Evolutionary conservation across 441 rosid genomes (phyloP), one percentile per base, ranked within the genome.

Genomic region (Macaranga tanarius): DNA sequence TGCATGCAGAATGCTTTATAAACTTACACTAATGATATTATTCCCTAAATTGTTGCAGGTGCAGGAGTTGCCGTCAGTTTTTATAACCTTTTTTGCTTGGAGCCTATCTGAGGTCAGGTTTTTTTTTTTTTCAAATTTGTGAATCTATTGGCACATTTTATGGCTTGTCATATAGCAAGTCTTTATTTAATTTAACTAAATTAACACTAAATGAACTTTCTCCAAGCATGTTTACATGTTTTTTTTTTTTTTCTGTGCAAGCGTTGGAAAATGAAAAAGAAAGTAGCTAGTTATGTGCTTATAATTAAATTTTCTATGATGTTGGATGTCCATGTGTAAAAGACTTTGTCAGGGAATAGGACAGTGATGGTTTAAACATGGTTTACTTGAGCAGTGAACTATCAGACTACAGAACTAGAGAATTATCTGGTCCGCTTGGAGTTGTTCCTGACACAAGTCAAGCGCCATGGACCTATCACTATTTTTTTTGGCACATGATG

Each of bases 1-100:
- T 71, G 58, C 58, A 54, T 62, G 20, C 56, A 25, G 23, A 67
- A 52, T 52, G 59, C 47, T 62, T 25, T 52, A 16, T 19, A 47
- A 16, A 70, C 67, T n/a, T 54, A 25, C 42, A 16, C 20, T 55
- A 15, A 50, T 63, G 17, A 3, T 40, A 20, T 68, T 65, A 40
- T 73, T 48, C 52, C 8, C 55, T 40, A 72, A 28, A 9, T 75
- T 67, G 23, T 51, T 70, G 69, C 58, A 92, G 97, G 87, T 89
- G 45, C 99, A 90, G 82, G 81, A 85, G 67, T 67, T 77, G 57
- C 88, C 90, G 17, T 79, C 97, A 67, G 80, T 90, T 65, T 84
- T 90, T 73, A 73, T 89, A 70, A 92, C 97, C 25, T 89, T 90
- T 73, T 58, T 82, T 22, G 94, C 89, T 71, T 94, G 97, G 97